Evolutionary conservation across 352 stramenopile genomes (phyloP).

Genomic region (Pythium brassicae): DNA sequence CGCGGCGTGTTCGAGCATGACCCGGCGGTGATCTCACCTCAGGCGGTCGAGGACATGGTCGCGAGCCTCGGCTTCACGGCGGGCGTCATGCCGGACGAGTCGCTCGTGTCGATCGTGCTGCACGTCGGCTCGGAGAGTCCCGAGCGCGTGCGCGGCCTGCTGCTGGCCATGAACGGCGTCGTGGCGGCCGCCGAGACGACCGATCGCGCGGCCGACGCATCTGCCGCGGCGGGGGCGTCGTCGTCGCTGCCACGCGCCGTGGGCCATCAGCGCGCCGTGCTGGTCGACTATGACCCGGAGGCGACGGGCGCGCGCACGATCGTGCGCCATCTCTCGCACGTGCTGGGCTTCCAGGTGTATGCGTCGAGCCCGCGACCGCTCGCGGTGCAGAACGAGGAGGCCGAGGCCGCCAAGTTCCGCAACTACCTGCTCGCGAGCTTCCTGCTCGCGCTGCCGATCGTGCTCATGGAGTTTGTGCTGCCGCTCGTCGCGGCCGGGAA

Average conservation of each 20-base stretch:
- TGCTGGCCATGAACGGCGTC: slow-evolving; percentile 36
- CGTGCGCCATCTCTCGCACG: slow-evolving; percentile 27
- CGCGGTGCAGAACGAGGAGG: slow-evolving; percentile 26
- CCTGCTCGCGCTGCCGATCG: slow-evolving; percentile 46
- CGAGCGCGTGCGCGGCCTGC: slow-evolving; percentile 14
- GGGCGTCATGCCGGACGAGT: slow-evolving; percentile 41
- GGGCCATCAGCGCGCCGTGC: slow-evolving; percentile 18
- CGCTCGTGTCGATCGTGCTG: slow-evolving; percentile 48
- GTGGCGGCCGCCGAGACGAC: slow-evolving; percentile 17
- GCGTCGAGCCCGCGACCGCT: slow-evolving; percentile 44
- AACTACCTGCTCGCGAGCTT: slow-evolving; percentile 46
- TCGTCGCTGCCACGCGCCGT: slow-evolving; percentile 6
- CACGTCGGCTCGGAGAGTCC: slow-evolving; percentile 31
- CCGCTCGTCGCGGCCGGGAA: slow-evolving; percentile 27
- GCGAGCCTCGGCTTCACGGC: slow-evolving; percentile 69
- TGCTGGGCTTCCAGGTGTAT: slow-evolving; percentile 42
- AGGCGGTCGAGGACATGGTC: slow-evolving; percentile 60
- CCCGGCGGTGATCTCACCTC: slow-evolving; percentile 35
- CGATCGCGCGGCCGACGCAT: slow-evolving; percentile 8
- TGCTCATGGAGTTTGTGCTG: slow-evolving; percentile 55
- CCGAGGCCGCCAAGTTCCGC: slow-evolving; percentile 41
- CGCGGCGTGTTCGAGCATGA: slow-evolving; percentile 49
- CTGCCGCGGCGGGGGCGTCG: not conserved
- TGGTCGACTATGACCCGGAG: slow-evolving; percentile 47
- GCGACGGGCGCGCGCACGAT: slow-evolving; percentile 33